These are phyloP conservation scores for Ceratobasidium sp. DNA, from an alignment of 1,284 basidiomycete genomes.

Conservation along the genomic window DNA sequence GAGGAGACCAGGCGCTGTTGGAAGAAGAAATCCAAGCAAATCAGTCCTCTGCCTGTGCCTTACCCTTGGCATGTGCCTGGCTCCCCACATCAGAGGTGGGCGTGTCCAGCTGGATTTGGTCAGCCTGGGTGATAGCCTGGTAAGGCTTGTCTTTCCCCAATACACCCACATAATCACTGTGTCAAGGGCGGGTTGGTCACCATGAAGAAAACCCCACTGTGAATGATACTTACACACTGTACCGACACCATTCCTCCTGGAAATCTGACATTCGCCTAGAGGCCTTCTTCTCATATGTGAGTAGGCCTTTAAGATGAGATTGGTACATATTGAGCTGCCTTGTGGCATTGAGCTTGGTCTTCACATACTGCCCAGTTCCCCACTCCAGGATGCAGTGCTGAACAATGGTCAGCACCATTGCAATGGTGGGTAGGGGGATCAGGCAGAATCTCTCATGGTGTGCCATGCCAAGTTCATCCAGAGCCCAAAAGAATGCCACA, in stretches of 20 bases:
- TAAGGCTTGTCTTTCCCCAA: not conserved
- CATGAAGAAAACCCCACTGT: not conserved
- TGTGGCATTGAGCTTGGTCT: not conserved
- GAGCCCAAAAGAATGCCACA: not conserved
- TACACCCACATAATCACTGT: not conserved
- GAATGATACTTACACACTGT: slow-evolving; percentile 1
- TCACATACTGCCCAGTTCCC: not conserved
- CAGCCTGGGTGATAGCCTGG: slow-evolving; percentile 3
- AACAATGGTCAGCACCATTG: slow-evolving; percentile 1
- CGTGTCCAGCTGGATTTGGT: slow-evolving; percentile 1
- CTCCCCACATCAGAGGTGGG: not conserved
- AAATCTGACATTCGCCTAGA: not conserved
- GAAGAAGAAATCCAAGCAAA: no score
- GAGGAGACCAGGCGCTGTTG: no score
- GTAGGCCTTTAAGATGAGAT: not conserved
- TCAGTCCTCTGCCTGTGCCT: no score
- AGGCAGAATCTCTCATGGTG: not conserved
- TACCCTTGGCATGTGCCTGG: not conserved
- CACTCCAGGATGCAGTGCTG: slow-evolving; percentile 14
- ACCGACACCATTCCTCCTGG: not conserved
- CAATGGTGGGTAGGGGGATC: slow-evolving; percentile 2
- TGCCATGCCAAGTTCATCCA: not conserved
- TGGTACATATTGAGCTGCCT: slow-evolving; percentile 4
- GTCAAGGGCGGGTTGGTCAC: not conserved
- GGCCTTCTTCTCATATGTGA: not conserved